These are phyloP conservation scores for Alternaria gansuensis DNA, from an alignment of 2,329 filamentous ascomycete species.

Conservation along the genomic window DNA sequence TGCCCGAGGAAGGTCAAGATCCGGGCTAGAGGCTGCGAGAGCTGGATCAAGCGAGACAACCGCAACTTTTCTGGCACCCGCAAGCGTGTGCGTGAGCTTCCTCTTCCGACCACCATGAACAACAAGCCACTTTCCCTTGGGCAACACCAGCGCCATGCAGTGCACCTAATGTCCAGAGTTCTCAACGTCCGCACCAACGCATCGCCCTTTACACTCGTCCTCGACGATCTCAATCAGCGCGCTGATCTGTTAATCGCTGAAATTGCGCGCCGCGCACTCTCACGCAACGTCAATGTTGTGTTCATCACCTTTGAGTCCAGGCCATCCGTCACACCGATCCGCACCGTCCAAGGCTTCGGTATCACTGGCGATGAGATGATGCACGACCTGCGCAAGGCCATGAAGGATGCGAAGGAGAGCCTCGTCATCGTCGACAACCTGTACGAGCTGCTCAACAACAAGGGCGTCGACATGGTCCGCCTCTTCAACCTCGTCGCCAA, in stretches of 20 bases:
- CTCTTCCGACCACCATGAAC: conserved; percentile 29
- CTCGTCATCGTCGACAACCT: conserved; percentile 84
- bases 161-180: conserved; percentile 83
- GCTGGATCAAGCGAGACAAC: conserved; percentile 35
- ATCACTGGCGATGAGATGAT: conserved; percentile 65
- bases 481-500: conserved; percentile 73
- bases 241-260: conserved; percentile 75
- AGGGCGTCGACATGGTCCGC: conserved; percentile 63
- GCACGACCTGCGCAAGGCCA: conserved; percentile 27
- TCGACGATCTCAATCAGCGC: conserved; percentile 86
- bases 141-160: conserved; percentile 82
- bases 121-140: conserved; percentile 23
- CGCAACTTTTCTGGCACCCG: conserved; percentile 16
- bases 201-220: conserved; percentile 84
- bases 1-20: neutral
- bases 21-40: conserved; percentile 12
- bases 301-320: conserved; percentile 82
- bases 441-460: conserved; percentile 64
- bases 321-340: conserved; percentile 69
- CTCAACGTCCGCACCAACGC: conserved; percentile 79
- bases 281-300: conserved; percentile 69
- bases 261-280: conserved; percentile 72
- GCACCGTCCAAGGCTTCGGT: conserved; percentile 70
- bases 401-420: conserved; percentile 38
- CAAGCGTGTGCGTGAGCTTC: conserved; percentile 26